Evolutionary conservation across 163 green algal species (phyloP).

Genomic region (Volvox carteri): DNA sequence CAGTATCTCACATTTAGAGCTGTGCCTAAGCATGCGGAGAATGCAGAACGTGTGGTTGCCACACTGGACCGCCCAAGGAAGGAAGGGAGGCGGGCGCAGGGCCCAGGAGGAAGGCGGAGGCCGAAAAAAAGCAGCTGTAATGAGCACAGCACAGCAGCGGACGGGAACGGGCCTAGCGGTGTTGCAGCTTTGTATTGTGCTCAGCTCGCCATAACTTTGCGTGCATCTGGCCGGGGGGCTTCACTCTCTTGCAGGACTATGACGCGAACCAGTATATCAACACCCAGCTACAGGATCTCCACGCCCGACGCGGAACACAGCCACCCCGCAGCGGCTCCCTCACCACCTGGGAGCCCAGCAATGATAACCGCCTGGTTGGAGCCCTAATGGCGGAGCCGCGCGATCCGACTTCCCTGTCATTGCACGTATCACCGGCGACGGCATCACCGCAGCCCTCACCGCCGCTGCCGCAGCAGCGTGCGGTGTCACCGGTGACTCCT

Average conservation of each 20-base stretch:
- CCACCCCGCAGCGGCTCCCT: neutral
- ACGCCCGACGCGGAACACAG: constrained; percentile 3
- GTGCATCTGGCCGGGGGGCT: no score
- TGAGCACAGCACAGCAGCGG: no score
- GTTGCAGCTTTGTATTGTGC: no score
- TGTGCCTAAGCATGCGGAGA: no score
- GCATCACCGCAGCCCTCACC: neutral
- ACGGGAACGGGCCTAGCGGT: no score
- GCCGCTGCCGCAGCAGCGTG: neutral
- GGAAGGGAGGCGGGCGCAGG: no score
- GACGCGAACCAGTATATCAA: constrained; percentile 25
- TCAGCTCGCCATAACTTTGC: no score
- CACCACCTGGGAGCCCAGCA: neutral
- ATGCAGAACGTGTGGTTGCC: no score
- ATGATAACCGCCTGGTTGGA: neutral
- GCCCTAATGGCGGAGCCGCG: neutral
- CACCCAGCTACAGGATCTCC: constrained; percentile 34
- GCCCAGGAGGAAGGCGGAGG: no score
- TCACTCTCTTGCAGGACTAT: constrained; percentile 51
- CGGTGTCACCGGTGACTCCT: neutral
- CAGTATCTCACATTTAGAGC: no score
- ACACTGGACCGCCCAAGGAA: no score
- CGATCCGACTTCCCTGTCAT: neutral
- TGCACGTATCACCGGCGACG: neutral
- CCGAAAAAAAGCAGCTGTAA: no score